Base-by-base conservation (phyloP, 305 asterid species). In the Fraxinus velutina region DNA sequence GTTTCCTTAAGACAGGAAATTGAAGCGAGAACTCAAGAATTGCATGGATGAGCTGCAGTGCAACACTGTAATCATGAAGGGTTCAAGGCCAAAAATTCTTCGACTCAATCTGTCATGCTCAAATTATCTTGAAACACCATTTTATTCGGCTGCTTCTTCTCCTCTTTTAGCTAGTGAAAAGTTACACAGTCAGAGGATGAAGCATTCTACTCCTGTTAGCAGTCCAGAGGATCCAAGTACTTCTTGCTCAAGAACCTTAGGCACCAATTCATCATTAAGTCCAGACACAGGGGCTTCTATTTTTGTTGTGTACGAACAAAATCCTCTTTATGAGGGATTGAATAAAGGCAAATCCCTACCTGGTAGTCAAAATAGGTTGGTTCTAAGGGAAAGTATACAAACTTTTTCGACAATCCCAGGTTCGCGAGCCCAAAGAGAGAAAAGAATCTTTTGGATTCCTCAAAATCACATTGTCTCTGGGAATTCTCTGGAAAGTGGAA, bases 21-120 rank as follows among this genome's bases (percentile, higher is more conserved):
- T 94, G 86, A 94, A 94, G 92, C 88, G 78, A 83, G 98, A 93
- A 88, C 84, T 81, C 39, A 92, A 89, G 89, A 91, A 85, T 80
- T 94, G 98, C 88, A 86, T 93, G 89, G 92, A 88, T 75, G 92
- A 89, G 81, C 90, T 94, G 77, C 90, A 81, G 74, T 94, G 98
- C 86, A 94, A 93, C 86, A 91, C 93, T 77, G 96, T 94, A 50
- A 88, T 87, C 85, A 93, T 94, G 96, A 94, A 93, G 86, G 92
- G 94, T 80, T 88, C 96, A 73, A 89, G 84, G 66, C 89, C 97
- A n/a, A 92, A 91, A 85, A 93, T 94, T 84, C 95, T 93, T 57
- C 92, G 97, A 71, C 94, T 94, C 84, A 93, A 94, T 85, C 88
- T 92, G 75, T 88, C 89, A 17, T 74, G 81, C 83, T 77, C 92